A percentile compares a stretch with the other conserved stretches of the same genome.
Evolutionary conservation across 106 monocot genomes (phyloP).

Genomic region (Dendrobium chrysotoxum): DNA sequence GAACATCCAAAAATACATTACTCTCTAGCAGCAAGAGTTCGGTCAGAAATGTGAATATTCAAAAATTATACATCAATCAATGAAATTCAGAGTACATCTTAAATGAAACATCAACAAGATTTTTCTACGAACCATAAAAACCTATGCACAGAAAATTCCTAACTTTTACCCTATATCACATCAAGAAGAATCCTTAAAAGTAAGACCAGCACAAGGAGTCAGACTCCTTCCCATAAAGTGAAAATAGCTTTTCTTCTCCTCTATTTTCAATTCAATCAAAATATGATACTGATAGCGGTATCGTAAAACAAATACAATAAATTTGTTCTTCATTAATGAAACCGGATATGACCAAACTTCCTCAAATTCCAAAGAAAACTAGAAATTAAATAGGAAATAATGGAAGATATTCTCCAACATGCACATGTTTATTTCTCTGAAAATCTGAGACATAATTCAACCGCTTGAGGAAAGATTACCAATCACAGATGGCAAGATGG

Average conservation of each 20-base stretch:
- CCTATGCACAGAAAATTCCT: not conserved
- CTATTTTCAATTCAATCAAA: not conserved
- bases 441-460: too few species aligned
- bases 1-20: not conserved
- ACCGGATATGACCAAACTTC: not conserved
- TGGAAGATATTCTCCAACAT: too few species aligned
- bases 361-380: not conserved
- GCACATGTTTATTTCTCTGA: too few species aligned
- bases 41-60: not conserved
- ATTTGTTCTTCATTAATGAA: not conserved
- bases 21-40: not conserved
- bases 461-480: too few species aligned
- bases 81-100: not conserved
- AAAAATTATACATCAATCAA: not conserved
- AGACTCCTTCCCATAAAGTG: not conserved
- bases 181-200: not conserved
- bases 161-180: not conserved
- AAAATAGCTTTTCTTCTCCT: not conserved
- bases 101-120: not conserved
- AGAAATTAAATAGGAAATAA: too few species aligned
- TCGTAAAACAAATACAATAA: not conserved
- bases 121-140: not conserved
- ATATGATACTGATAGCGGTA: not conserved
- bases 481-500: too few species aligned
- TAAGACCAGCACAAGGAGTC: not conserved